These are phyloP conservation scores for Phytopythium ostracodes DNA, from an alignment of 352 stramenopile genomes.

Conservation along the genomic window DNA sequence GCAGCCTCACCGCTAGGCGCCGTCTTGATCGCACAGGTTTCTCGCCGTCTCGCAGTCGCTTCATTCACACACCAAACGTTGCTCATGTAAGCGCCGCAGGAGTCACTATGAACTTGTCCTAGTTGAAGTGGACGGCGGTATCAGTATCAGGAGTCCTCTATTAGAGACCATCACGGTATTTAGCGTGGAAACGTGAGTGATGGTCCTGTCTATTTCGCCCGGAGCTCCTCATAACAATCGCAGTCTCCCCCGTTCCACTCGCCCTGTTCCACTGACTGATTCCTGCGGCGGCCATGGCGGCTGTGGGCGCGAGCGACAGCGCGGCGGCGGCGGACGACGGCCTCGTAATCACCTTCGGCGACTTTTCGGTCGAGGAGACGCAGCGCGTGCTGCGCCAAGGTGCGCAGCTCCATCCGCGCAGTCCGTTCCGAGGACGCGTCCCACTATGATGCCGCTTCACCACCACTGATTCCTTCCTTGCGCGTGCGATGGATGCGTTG, in stretches of 20 bases:
- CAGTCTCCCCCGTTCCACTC: neutral
- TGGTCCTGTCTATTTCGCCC: neutral
- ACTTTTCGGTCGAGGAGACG: constrained; percentile 75
- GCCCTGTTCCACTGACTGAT: no score
- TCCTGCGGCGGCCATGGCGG: neutral
- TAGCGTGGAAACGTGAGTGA: neutral
- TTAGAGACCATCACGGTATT: neutral
- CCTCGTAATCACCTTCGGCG: constrained; percentile 65
- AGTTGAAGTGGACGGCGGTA: constrained; percentile 1
- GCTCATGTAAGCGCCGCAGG: no score
- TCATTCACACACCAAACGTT: no score
- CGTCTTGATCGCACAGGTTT: no score
- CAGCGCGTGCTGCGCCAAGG: constrained; percentile 38
- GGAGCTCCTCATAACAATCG: neutral
- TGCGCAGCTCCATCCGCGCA: constrained; percentile 10
- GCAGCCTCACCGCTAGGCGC: neutral
- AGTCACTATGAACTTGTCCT: neutral
- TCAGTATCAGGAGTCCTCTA: constrained; percentile 1
- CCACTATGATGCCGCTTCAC: no score
- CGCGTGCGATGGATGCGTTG: neutral
- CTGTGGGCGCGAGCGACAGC: neutral
- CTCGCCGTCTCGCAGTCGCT: no score
- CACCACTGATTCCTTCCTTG: neutral
- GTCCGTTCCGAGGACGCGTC: neutral
- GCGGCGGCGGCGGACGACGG: constrained; percentile 8